Evolutionary conservation across 1,284 basidiomycete species (phyloP).

Genomic region (Rhodotorula mucilaginosa): DNA sequence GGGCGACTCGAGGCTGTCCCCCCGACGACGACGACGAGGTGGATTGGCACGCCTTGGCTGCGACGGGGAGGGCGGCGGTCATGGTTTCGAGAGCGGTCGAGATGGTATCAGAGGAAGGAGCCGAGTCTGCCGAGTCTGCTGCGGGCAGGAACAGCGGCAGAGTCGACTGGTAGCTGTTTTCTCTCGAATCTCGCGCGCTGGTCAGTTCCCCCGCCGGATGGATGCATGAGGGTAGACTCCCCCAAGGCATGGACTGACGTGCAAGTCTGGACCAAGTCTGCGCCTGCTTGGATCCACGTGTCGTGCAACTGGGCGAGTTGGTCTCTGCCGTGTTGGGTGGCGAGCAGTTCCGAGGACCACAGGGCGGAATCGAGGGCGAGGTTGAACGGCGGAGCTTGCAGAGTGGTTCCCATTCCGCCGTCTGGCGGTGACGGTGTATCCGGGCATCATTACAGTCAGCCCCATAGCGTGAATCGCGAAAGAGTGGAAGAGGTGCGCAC

Average conservation of each 20-base stretch:
- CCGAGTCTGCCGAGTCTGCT: background rate
- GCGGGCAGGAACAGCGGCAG: slow-evolving; percentile 34
- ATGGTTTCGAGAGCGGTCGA: slow-evolving; percentile 11
- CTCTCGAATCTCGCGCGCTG: too few species aligned
- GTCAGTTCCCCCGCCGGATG: background rate
- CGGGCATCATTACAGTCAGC: background rate
- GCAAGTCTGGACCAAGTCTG: slow-evolving; percentile 57
- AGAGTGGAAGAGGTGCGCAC: background rate
- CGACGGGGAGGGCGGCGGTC: slow-evolving; percentile 28
- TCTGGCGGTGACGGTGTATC: background rate
- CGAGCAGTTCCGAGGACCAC: slow-evolving; percentile 42
- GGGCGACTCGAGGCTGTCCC: slow-evolving; percentile 7
- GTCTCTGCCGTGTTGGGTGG: slow-evolving; percentile 54
- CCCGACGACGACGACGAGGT: background rate
- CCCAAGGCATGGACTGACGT: slow-evolving; percentile 17
- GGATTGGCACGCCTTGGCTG: background rate
- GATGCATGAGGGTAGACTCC: background rate
- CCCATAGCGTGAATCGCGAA: background rate
- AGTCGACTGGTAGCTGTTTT: slow-evolving; percentile 31
- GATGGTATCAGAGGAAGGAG: slow-evolving; percentile 1
- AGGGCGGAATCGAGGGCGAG: slow-evolving; percentile 29
- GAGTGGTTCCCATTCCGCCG: slow-evolving; percentile 36
- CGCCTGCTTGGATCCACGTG: slow-evolving; percentile 69
- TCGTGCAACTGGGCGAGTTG: slow-evolving; percentile 64
- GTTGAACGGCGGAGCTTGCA: slow-evolving; percentile 29